Percentiles rank a stretch among this genome's conserved stretches.
These are phyloP conservation scores for Jaenimonas drosophilae DNA, from an alignment of 208 protist genomes.

Conservation along the genomic window DNA sequence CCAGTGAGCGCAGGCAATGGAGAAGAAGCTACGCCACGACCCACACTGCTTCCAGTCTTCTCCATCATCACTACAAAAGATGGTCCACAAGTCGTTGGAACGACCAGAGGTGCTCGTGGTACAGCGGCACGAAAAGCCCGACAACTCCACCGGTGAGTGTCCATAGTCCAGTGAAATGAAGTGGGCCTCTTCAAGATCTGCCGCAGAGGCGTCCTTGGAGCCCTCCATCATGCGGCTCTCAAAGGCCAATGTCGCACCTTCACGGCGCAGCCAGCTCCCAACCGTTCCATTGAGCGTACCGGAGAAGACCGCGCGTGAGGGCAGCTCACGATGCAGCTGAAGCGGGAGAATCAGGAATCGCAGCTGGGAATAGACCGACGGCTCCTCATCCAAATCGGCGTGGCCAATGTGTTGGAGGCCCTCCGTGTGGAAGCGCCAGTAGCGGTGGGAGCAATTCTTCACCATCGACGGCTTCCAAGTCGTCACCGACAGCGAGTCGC, in stretches of 20 bases:
- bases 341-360: constrained; percentile 12
- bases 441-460: constrained; percentile 9
- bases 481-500: constrained; percentile 7
- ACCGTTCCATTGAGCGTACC: constrained; percentile 15
- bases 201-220: too few species aligned
- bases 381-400: neutral
- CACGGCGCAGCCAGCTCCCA: constrained; percentile 10
- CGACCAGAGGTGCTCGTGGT: too few species aligned
- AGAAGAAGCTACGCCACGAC: constrained; percentile 8
- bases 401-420: neutral
- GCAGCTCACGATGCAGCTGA: constrained; percentile 1
- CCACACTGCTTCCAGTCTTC: constrained; percentile 12
- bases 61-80: constrained; percentile 31
- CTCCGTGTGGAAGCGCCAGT: constrained; percentile 17
- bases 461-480: constrained; percentile 12
- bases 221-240: too few species aligned
- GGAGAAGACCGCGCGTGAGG: constrained; percentile 8
- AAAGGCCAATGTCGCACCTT: constrained; percentile 17
- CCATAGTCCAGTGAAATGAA: constrained; percentile 3
- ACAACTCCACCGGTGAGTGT: neutral
- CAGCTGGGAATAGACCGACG: constrained; percentile 9
- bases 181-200: too few species aligned
- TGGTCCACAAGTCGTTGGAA: constrained; percentile 1
- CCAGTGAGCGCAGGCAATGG: constrained; percentile 14
- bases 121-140: neutral